These are phyloP conservation scores for Tulasnella sp. DNA, from an alignment of 768 basidiomycete genomes.

Conservation along the genomic window DNA sequence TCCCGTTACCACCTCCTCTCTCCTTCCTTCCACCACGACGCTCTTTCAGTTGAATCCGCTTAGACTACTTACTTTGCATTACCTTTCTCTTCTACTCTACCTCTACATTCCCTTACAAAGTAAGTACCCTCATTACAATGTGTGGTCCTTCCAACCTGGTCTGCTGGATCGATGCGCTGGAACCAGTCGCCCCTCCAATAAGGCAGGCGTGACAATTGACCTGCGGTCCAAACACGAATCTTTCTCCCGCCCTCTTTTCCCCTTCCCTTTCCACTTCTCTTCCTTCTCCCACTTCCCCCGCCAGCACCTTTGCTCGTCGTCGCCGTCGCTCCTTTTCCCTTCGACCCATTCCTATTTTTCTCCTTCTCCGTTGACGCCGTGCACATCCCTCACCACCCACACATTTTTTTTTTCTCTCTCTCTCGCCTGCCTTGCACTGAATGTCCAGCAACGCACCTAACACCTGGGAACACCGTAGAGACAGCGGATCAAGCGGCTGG, in stretches of 20 bases:
- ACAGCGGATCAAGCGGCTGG: not conserved
- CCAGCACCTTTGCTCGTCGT: not conserved
- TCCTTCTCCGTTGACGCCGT: not conserved
- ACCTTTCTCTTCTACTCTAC: not conserved
- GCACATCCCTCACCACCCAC: not conserved
- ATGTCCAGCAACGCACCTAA: not conserved
- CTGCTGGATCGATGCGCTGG: not conserved
- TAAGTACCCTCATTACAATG: not conserved
- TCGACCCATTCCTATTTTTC: not conserved
- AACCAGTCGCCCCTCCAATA: not conserved
- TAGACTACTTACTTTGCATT: not conserved
- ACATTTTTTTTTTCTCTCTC: not conserved
- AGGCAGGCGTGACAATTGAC: not conserved
- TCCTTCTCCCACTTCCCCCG: not conserved
- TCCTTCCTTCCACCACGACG: not conserved
- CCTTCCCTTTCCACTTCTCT: not conserved
- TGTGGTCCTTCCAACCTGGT: not conserved
- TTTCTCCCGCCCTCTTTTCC: not conserved
- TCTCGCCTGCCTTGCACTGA: not conserved
- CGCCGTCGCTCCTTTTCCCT: not conserved
- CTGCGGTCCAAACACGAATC: not conserved
- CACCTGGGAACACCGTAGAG: conserved; percentile 7
- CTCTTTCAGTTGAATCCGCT: not conserved
- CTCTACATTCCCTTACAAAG: no score
- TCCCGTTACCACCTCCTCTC: not conserved